phyloP scores from a whole-genome alignment of 2,329 filamentous ascomycete genomes.

The Sporothrix curviconia region DNA sequence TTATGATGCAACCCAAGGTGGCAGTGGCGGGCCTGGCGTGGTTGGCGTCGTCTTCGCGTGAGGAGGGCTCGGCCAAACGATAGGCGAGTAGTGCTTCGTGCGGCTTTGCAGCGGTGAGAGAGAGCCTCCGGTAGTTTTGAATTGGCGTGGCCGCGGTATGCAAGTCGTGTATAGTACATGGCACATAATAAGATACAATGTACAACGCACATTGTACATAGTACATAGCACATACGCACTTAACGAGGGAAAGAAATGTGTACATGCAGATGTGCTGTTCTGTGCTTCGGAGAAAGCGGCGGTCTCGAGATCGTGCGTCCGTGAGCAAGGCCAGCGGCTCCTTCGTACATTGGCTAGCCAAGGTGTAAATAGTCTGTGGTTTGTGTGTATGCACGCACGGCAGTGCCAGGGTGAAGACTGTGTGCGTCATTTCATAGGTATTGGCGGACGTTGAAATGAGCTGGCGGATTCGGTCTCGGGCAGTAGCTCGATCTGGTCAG shows the following conservation, averaged over 20 bases:
- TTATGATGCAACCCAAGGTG: constrained; percentile 16
- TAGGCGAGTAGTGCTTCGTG: constrained; percentile 6
- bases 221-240: background rate
- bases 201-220: background rate
- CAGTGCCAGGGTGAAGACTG: background rate
- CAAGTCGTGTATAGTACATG: background rate
- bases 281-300: background rate
- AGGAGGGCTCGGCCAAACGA: background rate
- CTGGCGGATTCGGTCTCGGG: background rate
- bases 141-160: background rate
- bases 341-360: background rate
- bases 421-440: constrained; percentile 2
- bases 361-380: too few species aligned
- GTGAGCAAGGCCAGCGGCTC: too few species aligned
- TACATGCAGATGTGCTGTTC: background rate
- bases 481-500: constrained; percentile 7
- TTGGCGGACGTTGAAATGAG: background rate
- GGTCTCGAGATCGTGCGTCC: background rate
- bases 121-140: constrained; percentile 3
- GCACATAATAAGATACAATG: background rate
- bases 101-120: background rate
- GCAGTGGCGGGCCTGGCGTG: constrained; percentile 1
- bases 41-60: background rate
- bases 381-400: too few species aligned
- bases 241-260: background rate